Conservation (phyloP, 2,329 filamentous ascomycete species). For the Apiospora saccharicola region DNA sequence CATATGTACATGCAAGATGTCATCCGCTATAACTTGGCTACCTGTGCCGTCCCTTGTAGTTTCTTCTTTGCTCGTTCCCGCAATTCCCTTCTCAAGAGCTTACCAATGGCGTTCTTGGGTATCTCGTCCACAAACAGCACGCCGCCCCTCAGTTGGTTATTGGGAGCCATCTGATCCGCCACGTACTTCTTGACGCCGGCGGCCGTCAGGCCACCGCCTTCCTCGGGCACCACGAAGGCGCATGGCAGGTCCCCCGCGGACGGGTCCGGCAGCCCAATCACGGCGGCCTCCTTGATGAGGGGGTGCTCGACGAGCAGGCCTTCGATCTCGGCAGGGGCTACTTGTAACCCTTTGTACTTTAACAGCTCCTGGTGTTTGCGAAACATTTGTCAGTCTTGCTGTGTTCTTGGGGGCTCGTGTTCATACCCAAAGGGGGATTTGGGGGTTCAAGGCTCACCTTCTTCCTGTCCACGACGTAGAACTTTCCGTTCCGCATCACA, state of each 20-base stretch:
- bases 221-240: constrained; percentile 50
- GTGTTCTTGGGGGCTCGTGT: neutral
- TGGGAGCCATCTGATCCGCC: constrained; percentile 34
- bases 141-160: constrained; percentile 41
- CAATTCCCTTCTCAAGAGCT: constrained; percentile 64
- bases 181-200: constrained; percentile 37
- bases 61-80: constrained; percentile 45
- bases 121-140: constrained; percentile 56
- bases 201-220: constrained; percentile 31
- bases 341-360: constrained; percentile 69
- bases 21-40: neutral
- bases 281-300: constrained; percentile 63
- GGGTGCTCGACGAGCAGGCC: constrained; percentile 50
- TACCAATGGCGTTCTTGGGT: constrained; percentile 66
- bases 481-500: constrained; percentile 71
- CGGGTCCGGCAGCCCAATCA: constrained; percentile 65
- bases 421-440: neutral
- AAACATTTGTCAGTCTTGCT: neutral
- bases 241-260: constrained; percentile 62
- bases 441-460: constrained; percentile 54
- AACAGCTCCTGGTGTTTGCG: constrained; percentile 63
- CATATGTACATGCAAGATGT: neutral
- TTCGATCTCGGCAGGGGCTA: constrained; percentile 71
- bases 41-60: neutral
- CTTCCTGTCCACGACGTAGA: constrained; percentile 82